phyloP scores from a whole-genome alignment of 805 yeast genomes.

The Teunomyces tritomae region DNA sequence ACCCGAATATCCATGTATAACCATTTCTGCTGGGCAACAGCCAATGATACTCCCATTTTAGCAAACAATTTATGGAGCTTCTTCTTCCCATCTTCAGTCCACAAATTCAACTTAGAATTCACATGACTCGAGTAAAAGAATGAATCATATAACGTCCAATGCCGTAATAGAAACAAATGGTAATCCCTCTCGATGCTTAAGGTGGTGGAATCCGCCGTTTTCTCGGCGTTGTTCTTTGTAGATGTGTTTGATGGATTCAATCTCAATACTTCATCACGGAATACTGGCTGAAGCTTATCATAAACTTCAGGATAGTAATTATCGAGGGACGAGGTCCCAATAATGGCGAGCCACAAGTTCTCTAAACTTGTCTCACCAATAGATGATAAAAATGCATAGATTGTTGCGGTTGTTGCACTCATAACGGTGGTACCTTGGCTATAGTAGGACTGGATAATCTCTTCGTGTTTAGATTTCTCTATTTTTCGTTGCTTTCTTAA shows the following conservation, averaged over 20 bases:
- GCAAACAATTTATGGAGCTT: slow-evolving; percentile 89
- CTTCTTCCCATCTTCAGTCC: slow-evolving; percentile 91
- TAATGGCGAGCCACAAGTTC: slow-evolving; percentile 78
- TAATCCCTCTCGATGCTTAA: slow-evolving; percentile 79
- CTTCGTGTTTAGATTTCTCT: slow-evolving; percentile 48
- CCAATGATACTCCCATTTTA: slow-evolving; percentile 89
- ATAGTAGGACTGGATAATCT: slow-evolving; percentile 69
- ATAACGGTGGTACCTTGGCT: slow-evolving; percentile 76
- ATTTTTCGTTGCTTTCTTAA: slow-evolving; percentile 38
- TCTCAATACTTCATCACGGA: slow-evolving; percentile 81
- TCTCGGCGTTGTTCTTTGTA: slow-evolving; percentile 13
- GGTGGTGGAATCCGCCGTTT: slow-evolving; percentile 41
- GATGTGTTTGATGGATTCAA: slow-evolving; percentile 41
- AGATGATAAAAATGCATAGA: slow-evolving; percentile 74
- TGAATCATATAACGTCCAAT: slow-evolving; percentile 90
- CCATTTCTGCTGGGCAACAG: slow-evolving; percentile 91
- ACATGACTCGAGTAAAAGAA: slow-evolving; percentile 89
- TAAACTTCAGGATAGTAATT: slow-evolving; percentile 72
- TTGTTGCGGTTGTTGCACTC: slow-evolving; percentile 72
- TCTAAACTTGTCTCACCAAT: slow-evolving; percentile 78
- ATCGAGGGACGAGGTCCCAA: slow-evolving; percentile 84
- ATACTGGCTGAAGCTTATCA: slow-evolving; percentile 65
- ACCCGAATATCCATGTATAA: slow-evolving; percentile 78
- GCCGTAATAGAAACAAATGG: slow-evolving; percentile 79
- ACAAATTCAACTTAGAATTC: slow-evolving; percentile 78